phyloP scores from a whole-genome alignment of 78 protist genomes.

The Ministeria vibrans region DNA sequence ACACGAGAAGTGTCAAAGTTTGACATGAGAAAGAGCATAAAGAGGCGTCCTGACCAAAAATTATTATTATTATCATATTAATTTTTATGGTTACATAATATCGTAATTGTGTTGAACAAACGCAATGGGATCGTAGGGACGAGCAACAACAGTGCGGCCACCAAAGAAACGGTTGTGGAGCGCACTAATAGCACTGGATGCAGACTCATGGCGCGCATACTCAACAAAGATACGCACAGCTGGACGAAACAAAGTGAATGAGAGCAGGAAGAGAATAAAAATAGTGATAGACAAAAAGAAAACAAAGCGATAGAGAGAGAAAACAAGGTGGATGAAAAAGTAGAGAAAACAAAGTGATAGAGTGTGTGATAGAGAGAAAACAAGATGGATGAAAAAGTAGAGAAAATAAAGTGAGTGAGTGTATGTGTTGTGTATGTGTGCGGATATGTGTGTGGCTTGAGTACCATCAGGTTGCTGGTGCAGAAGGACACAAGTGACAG shows the following conservation, averaged over 20 bases:
- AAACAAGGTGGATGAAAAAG: neutral
- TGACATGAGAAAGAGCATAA: neutral
- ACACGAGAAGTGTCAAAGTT: neutral
- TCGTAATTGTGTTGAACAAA: neutral
- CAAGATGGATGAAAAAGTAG: neutral
- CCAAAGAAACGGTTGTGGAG: constrained; percentile 24
- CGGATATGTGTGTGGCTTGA: neutral
- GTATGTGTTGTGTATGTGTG: too few relatives aligned
- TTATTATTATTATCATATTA: neutral
- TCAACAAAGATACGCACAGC: constrained; percentile 22
- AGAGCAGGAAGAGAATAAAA: constrained; percentile 2
- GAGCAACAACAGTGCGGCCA: constrained; percentile 3
- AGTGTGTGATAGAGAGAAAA: neutral
- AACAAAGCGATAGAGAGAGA: too few relatives aligned
- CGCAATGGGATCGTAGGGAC: neutral
- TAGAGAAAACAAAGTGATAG: too few relatives aligned
- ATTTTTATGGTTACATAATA: neutral
- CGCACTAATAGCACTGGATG: neutral
- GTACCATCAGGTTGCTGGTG: constrained; percentile 13
- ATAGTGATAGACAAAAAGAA: too few relatives aligned
- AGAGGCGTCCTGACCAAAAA: neutral
- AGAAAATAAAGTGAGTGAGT: too few relatives aligned
- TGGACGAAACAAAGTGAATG: neutral
- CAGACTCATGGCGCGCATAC: neutral
- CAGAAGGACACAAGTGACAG: neutral